These are phyloP conservation scores for Lentinula sp. DNA, from an alignment of 768 basidiomycete genomes.

Conservation along the genomic window DNA sequence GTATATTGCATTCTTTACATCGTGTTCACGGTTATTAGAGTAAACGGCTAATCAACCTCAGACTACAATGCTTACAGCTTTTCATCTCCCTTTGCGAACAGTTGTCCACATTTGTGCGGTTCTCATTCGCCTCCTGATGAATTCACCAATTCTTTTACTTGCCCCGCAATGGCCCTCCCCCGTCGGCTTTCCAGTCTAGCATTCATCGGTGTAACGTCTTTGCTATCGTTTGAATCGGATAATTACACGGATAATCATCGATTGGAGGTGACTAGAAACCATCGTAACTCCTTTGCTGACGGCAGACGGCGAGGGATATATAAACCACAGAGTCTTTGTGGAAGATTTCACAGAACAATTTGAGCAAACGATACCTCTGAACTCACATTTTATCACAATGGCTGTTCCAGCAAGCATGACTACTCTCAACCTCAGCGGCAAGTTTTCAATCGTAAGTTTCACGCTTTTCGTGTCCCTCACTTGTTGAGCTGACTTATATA, in stretches of 20 bases:
- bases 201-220: not conserved
- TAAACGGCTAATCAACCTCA: not conserved
- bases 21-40: not conserved
- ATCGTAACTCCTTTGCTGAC: not conserved
- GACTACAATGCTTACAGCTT: not conserved
- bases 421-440: constrained; percentile 55
- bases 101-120: not conserved
- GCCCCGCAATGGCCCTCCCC: not conserved
- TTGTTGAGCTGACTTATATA: not conserved
- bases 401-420: constrained; percentile 57
- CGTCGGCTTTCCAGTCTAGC: not conserved
- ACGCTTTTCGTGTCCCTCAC: not conserved
- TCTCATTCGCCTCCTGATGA: not conserved
- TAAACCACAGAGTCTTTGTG: not conserved
- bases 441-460: constrained; percentile 47
- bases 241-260: not conserved
- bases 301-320: not conserved
- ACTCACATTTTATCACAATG: constrained; percentile 32
- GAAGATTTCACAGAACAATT: not conserved
- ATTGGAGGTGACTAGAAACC: not conserved
- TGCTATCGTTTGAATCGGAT: not conserved
- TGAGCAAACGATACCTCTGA: no score
- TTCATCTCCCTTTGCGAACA: not conserved
- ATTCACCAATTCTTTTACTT: not conserved
- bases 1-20: not conserved